phyloP scores from a whole-genome alignment of 2,329 filamentous ascomycete genomes.

The Zalaria sp. region DNA sequence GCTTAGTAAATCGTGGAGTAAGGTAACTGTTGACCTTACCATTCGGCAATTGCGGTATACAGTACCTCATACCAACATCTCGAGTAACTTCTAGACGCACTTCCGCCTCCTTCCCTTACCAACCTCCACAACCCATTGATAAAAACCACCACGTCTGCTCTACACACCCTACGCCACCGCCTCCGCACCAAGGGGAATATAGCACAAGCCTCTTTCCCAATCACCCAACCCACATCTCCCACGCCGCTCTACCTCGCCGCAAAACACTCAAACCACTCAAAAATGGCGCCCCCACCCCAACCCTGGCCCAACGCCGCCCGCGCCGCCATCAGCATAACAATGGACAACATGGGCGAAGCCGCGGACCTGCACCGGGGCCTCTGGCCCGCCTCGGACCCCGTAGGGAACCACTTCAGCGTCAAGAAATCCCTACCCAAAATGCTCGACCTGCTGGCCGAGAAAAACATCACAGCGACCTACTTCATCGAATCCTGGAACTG shows the following conservation, averaged over 20 bases:
- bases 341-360: slow-evolving; percentile 22
- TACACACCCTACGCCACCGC: too few relatives aligned
- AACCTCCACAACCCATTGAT: too few relatives aligned
- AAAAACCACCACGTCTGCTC: too few relatives aligned
- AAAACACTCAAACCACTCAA: too few relatives aligned
- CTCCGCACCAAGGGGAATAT: too few relatives aligned
- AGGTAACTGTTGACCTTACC: too few relatives aligned
- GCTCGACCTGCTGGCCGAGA: slow-evolving; percentile 12
- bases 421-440: slow-evolving; percentile 14
- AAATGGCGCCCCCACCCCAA: neutral
- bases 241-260: neutral
- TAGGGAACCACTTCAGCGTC: slow-evolving; percentile 17
- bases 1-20: too few relatives aligned
- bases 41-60: too few relatives aligned
- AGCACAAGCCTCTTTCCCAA: too few relatives aligned
- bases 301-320: slow-evolving; percentile 14
- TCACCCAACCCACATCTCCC: neutral
- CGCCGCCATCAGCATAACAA: slow-evolving; percentile 15
- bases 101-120: too few relatives aligned
- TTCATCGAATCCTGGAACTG: slow-evolving; percentile 20
- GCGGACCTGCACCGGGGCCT: slow-evolving; percentile 17
- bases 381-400: slow-evolving; percentile 14
- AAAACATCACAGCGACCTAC: slow-evolving; percentile 16
- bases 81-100: too few relatives aligned
- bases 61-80: too few relatives aligned